These are phyloP conservation scores for Cercis canadensis DNA, from an alignment of 306 rosid species.

Conservation along the genomic window DNA sequence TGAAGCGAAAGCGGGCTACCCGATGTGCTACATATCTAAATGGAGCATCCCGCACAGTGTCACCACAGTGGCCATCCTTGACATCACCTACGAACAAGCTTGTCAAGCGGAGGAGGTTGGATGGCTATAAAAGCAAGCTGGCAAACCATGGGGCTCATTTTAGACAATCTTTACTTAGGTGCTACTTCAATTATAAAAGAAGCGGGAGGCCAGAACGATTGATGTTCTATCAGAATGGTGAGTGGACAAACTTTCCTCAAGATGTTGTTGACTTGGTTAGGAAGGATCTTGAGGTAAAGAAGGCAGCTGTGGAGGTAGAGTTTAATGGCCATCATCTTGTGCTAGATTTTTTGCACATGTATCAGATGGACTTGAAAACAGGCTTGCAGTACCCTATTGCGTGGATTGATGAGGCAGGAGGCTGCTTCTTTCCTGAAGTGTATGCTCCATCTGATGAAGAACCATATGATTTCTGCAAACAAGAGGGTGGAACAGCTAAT, in stretches of 20 bases:
- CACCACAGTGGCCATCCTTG: conserved; percentile 37
- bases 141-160: conserved; percentile 41
- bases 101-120: conserved; percentile 61
- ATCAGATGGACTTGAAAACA: conserved; percentile 67
- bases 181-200: conserved; percentile 66
- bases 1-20: conserved; percentile 65
- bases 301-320: conserved; percentile 67
- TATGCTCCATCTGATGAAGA: conserved; percentile 49
- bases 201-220: conserved; percentile 77
- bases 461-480: conserved; percentile 30
- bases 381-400: conserved; percentile 77
- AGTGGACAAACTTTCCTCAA: conserved; percentile 73
- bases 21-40: conserved; percentile 43
- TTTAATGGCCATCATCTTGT: conserved; percentile 58
- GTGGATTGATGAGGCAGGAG: conserved; percentile 86
- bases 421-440: conserved; percentile 87
- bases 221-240: conserved; percentile 72
- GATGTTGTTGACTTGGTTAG: conserved; percentile 64
- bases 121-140: conserved; percentile 36
- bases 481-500: conserved; percentile 32
- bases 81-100: conserved; percentile 23
- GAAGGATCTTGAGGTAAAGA: conserved; percentile 68
- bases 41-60: conserved; percentile 47
- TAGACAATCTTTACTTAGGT: conserved; percentile 47
- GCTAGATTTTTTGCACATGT: conserved; percentile 88